Evolutionary conservation across 805 yeast species (phyloP).

Genomic region (Maudiozyma bulderi): DNA sequence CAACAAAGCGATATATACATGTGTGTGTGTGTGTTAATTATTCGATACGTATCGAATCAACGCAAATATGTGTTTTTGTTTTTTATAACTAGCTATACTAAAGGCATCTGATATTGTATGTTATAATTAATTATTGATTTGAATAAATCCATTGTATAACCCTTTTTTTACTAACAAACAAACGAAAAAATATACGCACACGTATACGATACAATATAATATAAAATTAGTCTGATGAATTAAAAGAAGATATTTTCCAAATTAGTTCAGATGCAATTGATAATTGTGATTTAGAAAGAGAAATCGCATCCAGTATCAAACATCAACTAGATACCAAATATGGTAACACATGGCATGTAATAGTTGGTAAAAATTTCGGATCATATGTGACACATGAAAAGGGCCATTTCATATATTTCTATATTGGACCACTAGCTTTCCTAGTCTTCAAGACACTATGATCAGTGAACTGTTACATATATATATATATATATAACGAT

Average conservation of each 20-base stretch:
- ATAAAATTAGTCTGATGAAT: constrained; percentile 18
- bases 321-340: constrained; percentile 51
- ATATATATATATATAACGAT: no score
- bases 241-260: constrained; percentile 20
- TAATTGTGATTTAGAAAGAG: constrained; percentile 29
- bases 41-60: background rate
- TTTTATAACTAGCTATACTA: constrained; percentile 13
- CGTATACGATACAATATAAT: background rate
- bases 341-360: constrained; percentile 74
- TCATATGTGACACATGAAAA: constrained; percentile 72
- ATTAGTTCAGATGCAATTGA: constrained; percentile 18
- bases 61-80: background rate
- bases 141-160: no score
- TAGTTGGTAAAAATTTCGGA: constrained; percentile 74
- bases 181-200: no score
- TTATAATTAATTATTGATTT: background rate
- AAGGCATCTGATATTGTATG: constrained; percentile 29
- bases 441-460: constrained; percentile 60
- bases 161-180: background rate
- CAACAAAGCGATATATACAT: no score
- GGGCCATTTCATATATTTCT: constrained; percentile 62
- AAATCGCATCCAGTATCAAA: constrained; percentile 56
- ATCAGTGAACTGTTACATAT: background rate
- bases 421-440: constrained; percentile 59
- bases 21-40: no score